Conservation (phyloP, 805 yeast species). For the Schwanniomyces sp. region DNA sequence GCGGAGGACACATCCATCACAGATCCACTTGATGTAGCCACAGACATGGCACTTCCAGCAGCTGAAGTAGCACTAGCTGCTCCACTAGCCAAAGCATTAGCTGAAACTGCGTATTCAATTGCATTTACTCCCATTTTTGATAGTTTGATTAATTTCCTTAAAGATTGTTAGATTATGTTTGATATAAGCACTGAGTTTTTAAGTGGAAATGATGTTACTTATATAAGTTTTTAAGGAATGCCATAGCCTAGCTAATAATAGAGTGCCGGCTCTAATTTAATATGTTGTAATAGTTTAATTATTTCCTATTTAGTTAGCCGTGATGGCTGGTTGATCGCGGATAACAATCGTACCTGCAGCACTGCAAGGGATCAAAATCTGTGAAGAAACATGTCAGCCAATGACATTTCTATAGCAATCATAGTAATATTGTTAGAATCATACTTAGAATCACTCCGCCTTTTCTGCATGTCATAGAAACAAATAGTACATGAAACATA, state of each 20-base stretch:
- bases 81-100: conserved; percentile 4
- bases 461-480: background rate
- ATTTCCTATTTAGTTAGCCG: background rate
- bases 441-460: background rate
- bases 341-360: background rate
- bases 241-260: background rate
- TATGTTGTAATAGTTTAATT: background rate
- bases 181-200: background rate
- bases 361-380: background rate
- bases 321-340: background rate
- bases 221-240: background rate
- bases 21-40: conserved; percentile 4
- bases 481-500: background rate
- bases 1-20: conserved; percentile 4
- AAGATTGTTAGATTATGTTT: background rate
- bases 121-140: conserved; percentile 4
- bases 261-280: background rate
- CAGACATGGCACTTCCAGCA: background rate
- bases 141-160: background rate
- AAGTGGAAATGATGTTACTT: background rate
- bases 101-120: conserved; percentile 6
- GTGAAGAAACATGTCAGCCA: background rate
- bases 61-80: background rate
- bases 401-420: background rate
- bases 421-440: background rate